Base-by-base conservation (phyloP, 208 protist genomes). In the Naegleria gruberi region DNA sequence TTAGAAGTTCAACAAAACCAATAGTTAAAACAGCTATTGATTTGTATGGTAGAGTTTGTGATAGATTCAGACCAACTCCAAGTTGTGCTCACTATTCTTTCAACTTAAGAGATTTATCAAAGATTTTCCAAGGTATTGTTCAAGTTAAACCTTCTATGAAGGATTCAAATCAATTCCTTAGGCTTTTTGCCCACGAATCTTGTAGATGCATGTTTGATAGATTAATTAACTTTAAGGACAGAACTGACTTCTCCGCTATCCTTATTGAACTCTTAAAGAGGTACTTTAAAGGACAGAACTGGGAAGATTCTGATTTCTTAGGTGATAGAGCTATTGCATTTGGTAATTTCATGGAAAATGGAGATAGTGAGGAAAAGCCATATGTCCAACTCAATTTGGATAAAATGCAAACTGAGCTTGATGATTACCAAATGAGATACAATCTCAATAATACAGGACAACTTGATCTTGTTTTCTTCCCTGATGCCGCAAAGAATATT, bases 1-100 rank as follows among this genome's bases (percentile, higher is more conserved):
- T 98, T 82, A 89, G 91, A 44, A 92, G 94, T 41, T 73, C 98
- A 81, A 92, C 92, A 12, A 93, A 94, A 26, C 23, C 92, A 30
- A 88, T 98, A 43, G 96, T 99, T 51, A 91, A 92, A 47, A 96
- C 94, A 23, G 96, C 94, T 83, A 94, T 98, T 30, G 96, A 98
- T 44, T 92, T 99, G 12, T 99, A 98, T 93, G 94, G 94, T 89
- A 94, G 94, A 55, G 93, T 98, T n/a, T 93, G 94, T 42, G 93
- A 96, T 7, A 94, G 92, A 15, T 93, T 99, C 86, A 95, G 98
- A 2, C 98, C 98, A 57, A 98, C 96, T 42, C 98, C 98, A 30
- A 92, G 95, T 45, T 99, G 98, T 89, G 94, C 97, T 73, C 98
- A 99, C 93, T 99, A 99, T 94, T 98, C 98, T 4, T 99, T 99